These are phyloP conservation scores for Leccinellum luteum DNA, from an alignment of 768 basidiomycete genomes.

Conservation along the genomic window DNA sequence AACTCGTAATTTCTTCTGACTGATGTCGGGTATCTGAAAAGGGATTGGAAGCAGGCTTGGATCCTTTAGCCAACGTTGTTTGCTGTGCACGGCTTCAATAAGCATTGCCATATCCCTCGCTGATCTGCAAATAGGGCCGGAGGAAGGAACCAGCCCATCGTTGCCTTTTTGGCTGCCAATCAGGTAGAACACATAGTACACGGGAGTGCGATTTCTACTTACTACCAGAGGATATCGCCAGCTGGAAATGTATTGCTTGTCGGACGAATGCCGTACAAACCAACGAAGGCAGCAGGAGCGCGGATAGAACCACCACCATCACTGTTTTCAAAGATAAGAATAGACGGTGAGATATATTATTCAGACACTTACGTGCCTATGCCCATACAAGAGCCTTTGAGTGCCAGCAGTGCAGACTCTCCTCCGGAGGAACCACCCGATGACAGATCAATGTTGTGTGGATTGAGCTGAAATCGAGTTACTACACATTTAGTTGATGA, in stretches of 20 bases:
- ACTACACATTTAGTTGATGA: background rate
- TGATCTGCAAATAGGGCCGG: conserved; percentile 29
- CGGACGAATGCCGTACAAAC: conserved; percentile 42
- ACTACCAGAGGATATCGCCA: conserved; percentile 12
- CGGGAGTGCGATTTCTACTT: conserved; percentile 3
- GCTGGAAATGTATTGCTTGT: conserved; percentile 33
- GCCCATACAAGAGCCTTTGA: conserved; percentile 45
- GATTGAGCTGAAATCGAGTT: conserved; percentile 37
- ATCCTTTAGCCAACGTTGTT: conserved; percentile 42
- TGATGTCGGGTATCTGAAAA: conserved; percentile 22
- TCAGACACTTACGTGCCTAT: conserved; percentile 36
- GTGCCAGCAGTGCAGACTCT: conserved; percentile 45
- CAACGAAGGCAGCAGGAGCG: conserved; percentile 35
- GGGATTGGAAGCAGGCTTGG: conserved; percentile 33
- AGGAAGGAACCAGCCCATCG: conserved; percentile 10
- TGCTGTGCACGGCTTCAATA: conserved; percentile 22
- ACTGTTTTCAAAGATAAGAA: conserved; percentile 7
- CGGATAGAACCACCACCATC: conserved; percentile 40
- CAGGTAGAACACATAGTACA: conserved; percentile 7
- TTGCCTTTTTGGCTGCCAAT: conserved; percentile 24
- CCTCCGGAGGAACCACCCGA: conserved; percentile 55
- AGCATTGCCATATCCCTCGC: conserved; percentile 26
- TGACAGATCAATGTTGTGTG: conserved; percentile 41
- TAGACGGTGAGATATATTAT: background rate
- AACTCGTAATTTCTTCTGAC: conserved; percentile 29